phyloP scores from a whole-genome alignment of 2,329 filamentous ascomycete species.

The Ophiocordyceps camponoti-floridani region DNA sequence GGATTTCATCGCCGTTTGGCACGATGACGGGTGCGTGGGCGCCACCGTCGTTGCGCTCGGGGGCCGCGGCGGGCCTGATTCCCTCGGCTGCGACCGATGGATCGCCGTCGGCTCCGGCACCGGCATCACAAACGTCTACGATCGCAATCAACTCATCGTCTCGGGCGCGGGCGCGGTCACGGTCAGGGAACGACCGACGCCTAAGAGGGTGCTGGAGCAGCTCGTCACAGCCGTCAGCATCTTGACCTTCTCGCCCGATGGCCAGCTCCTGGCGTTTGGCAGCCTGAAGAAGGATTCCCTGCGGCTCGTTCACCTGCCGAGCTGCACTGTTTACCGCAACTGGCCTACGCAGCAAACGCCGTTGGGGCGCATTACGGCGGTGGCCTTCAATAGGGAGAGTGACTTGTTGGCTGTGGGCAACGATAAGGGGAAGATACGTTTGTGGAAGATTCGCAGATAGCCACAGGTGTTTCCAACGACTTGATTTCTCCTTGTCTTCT shows the following conservation, averaged over 20 bases:
- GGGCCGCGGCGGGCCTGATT: conserved; percentile 40
- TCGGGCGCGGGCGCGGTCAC: conserved; percentile 21
- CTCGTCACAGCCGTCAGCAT: conserved; percentile 71
- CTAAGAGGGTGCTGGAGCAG: conserved; percentile 61
- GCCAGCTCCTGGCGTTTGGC: conserved; percentile 74
- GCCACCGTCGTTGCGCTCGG: conserved; percentile 72
- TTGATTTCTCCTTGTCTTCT: too few relatives aligned
- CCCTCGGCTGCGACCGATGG: conserved; percentile 69
- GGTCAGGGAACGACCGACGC: conserved; percentile 51
- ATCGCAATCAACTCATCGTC: conserved; percentile 47
- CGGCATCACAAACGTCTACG: conserved; percentile 88
- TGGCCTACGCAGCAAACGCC: conserved; percentile 90
- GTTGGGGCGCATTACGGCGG: conserved; percentile 61
- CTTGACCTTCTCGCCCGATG: conserved; percentile 70
- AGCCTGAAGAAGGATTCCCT: conserved; percentile 81
- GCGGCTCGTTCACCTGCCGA: conserved; percentile 74
- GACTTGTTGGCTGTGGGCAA: conserved; percentile 72
- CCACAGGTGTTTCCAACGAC: not conserved
- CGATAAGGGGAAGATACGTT: conserved; percentile 67
- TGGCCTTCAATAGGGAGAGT: conserved; percentile 48
- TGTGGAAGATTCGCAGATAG: conserved; percentile 75
- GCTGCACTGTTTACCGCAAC: conserved; percentile 86
- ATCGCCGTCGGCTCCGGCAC: conserved; percentile 71
- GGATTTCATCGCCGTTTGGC: conserved; percentile 66
- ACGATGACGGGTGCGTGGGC: conserved; percentile 75